phyloP scores from a whole-genome alignment of 306 rosid species.

The Vigna hirtella region DNA sequence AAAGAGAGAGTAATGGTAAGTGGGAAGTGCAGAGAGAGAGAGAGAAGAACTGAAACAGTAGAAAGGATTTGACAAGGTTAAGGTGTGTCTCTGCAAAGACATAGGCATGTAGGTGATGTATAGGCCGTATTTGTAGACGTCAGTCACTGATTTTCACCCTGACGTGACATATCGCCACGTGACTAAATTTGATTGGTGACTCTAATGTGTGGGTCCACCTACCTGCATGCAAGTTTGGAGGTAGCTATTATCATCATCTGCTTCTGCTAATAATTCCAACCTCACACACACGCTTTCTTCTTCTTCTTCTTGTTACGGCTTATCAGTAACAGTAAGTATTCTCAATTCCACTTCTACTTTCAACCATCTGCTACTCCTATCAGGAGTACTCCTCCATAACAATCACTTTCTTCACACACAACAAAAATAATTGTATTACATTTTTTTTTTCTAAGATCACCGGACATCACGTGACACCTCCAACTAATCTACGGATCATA shows the following conservation, averaged over 20 bases:
- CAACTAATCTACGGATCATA: background rate
- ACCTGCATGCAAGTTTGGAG: too few relatives aligned
- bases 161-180: constrained; percentile 19
- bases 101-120: background rate
- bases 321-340: too few relatives aligned
- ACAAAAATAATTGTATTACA: too few relatives aligned
- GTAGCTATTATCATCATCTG: too few relatives aligned
- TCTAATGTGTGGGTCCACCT: too few relatives aligned
- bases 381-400: background rate
- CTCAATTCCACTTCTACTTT: background rate
- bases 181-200: background rate
- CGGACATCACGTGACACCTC: background rate
- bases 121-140: constrained; percentile 40
- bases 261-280: background rate
- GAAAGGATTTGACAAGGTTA: constrained; percentile 53
- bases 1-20: too few relatives aligned
- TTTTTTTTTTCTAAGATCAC: background rate
- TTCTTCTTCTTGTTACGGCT: too few relatives aligned
- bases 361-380: too few relatives aligned
- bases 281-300: background rate
- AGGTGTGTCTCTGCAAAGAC: background rate
- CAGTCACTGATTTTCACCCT: background rate
- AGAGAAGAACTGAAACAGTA: constrained; percentile 10
- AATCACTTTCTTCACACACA: background rate
- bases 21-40: background rate